A percentile compares a stretch with the other conserved stretches of the same genome.
Conservation (phyloP, 805 yeast genomes). For the Sugiyamaella mastotermitis region DNA sequence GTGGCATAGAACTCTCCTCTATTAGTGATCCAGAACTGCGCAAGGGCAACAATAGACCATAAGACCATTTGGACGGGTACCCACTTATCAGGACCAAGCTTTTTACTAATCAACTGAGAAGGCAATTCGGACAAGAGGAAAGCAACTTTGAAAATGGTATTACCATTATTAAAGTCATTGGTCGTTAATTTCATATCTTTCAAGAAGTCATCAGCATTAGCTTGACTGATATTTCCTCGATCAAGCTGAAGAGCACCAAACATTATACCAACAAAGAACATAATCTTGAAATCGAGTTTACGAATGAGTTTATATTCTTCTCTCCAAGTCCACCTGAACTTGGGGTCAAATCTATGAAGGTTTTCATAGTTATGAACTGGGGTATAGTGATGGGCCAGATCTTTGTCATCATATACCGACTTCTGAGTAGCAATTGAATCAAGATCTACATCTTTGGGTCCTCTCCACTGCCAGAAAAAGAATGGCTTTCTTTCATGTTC, state of each 20-base stretch:
- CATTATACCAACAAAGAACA: conserved; percentile 56
- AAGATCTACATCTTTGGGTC: conserved; percentile 5
- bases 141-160: conserved; percentile 47
- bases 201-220: conserved; percentile 51
- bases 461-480: conserved; percentile 6
- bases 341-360: conserved; percentile 39
- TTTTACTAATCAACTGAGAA: conserved; percentile 58
- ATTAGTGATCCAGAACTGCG: conserved; percentile 41
- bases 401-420: conserved; percentile 4
- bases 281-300: conserved; percentile 51
- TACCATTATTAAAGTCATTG: conserved; percentile 54
- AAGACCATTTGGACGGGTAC: conserved; percentile 52
- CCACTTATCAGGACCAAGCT: conserved; percentile 58
- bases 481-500: conserved; percentile 35
- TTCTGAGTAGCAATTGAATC: conserved; percentile 6
- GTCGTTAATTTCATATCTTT: conserved; percentile 48
- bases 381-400: conserved; percentile 1
- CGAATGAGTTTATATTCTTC: conserved; percentile 46
- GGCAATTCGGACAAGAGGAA: conserved; percentile 63
- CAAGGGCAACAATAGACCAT: conserved; percentile 56
- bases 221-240: conserved; percentile 52
- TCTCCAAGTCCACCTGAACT: conserved; percentile 45
- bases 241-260: conserved; percentile 55
- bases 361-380: conserved; percentile 2
- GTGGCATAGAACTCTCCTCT: conserved; percentile 41